These are phyloP conservation scores for Meyerozyma smithsonii DNA, from an alignment of 1,139 yeast genomes.

Conservation along the genomic window DNA sequence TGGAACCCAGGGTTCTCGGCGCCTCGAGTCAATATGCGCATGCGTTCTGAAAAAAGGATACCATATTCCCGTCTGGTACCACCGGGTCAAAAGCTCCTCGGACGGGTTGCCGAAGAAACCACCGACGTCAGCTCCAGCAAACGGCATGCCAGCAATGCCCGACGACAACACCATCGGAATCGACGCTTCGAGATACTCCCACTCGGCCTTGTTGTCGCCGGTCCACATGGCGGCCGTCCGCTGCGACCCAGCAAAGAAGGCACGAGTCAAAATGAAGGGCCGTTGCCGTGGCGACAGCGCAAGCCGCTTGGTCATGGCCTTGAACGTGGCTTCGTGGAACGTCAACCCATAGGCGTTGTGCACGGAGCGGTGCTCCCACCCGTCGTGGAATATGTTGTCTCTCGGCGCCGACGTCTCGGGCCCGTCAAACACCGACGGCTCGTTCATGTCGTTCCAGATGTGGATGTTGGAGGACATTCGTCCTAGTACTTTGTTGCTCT, in stretches of 20 bases:
- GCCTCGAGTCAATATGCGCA: conserved; percentile 87
- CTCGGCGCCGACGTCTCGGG: conserved; percentile 90
- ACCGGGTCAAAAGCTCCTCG: conserved; percentile 73
- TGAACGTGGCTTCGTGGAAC: conserved; percentile 73
- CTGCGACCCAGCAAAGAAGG: conserved; percentile 89
- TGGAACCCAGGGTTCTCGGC: conserved; percentile 90
- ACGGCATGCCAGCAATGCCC: conserved; percentile 84
- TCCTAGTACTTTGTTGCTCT: conserved; percentile 35
- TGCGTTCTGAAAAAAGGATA: conserved; percentile 96
- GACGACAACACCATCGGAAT: conserved; percentile 84
- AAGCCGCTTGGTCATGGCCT: conserved; percentile 55
- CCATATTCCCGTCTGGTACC: conserved; percentile 96
- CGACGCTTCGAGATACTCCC: conserved; percentile 80
- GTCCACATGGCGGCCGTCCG: conserved; percentile 95
- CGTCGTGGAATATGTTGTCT: conserved; percentile 71
- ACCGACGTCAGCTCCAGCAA: conserved; percentile 95
- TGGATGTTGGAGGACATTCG: conserved; percentile 56
- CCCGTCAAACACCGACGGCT: conserved; percentile 91
- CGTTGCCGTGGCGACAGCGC: conserved; percentile 45
- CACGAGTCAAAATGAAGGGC: conserved; percentile 86
- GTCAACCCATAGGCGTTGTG: conserved; percentile 83
- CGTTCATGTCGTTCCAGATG: conserved; percentile 98
- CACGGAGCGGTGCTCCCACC: conserved; percentile 85
- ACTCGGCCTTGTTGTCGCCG: conserved; percentile 90
- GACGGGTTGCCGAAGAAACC: conserved; percentile 93